Evolutionary conservation across 2,329 filamentous ascomycete species (phyloP), one percentile per base, ranked within the genome.

Genomic region (Pseudogymnoascus sp.): DNA sequence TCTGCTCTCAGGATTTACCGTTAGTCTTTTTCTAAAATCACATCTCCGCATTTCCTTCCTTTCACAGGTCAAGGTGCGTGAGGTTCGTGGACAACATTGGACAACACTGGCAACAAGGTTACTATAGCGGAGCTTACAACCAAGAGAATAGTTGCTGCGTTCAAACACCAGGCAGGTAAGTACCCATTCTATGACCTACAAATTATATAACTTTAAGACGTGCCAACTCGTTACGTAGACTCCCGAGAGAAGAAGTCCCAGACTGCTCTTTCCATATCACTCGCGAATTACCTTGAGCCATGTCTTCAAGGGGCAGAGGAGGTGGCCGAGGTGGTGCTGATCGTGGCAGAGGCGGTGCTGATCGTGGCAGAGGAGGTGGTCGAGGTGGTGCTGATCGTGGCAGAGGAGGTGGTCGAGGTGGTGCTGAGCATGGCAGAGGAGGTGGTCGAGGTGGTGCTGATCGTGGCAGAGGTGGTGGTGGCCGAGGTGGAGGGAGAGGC

Each of bases 271-370:
- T 27, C 44, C 29, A 8, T 13, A 21, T 15, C 13, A 5, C 27
- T 2, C 15, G 33, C 29, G 5, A 33, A 17, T 31, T 55, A 3
- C 27, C 1, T 55, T 33, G 48, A 55, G 15, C 15, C 15, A 55
- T 55, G 48, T 55, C 48, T 55, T 9, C 33, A 39, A 39, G 58
- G n/a, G 58, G 58, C 13, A 41, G 58, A 59, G 38, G 58, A 39
- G 31, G 62, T n/a, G 62, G 41, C 12, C 17, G 59, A 31, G 59
- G 59, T 15, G 42, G 59, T 33, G 59, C 59, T 25, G 59, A 44
- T 17, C 39, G 62, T 12, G 61, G 61, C 8, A 25, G 61, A 33
- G 61, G 58, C 13, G 51, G 58, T 44, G 1, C 13, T 58, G 58
- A 41, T 27, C 36, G 36, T 44, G 25, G 60, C n/a, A 2, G 42